These are phyloP conservation scores for Phytophthora pistaciae DNA, from an alignment of 352 stramenopile genomes.

Conservation along the genomic window DNA sequence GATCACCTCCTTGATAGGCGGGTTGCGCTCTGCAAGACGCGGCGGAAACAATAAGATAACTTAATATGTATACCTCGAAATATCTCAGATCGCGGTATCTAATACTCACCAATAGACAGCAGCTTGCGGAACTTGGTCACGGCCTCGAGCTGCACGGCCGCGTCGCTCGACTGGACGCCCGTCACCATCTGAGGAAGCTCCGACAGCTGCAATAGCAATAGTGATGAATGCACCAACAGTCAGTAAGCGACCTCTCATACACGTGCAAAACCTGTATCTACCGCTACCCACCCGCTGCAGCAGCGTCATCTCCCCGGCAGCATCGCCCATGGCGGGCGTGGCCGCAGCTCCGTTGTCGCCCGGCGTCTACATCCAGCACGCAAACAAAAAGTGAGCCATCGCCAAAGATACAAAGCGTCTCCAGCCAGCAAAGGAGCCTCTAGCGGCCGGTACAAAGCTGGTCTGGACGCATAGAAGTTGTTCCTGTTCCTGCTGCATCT, in stretches of 20 bases:
- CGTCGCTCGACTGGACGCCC: conserved; percentile 94
- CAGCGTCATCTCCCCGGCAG: conserved; percentile 58
- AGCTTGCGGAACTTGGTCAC: conserved; percentile 99
- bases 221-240: conserved; percentile 7
- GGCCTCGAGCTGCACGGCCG: conserved; percentile 93
- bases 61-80: conserved; percentile 7
- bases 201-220: conserved; percentile 77
- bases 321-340: conserved; percentile 40
- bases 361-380: conserved; percentile 28
- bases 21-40: conserved; percentile 93
- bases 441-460: background rate
- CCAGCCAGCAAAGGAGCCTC: background rate
- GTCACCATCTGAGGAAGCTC: conserved; percentile 96
- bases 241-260: conserved; percentile 14
- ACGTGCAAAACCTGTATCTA: conserved; percentile 3
- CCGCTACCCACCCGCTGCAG: conserved; percentile 51
- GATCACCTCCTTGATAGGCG: conserved; percentile 99
- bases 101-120: conserved; percentile 94
- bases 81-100: background rate
- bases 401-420: conserved; percentile 15
- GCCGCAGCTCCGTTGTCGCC: conserved; percentile 23
- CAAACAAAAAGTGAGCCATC: conserved; percentile 10
- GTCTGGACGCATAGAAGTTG: background rate
- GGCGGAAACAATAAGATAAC: background rate
- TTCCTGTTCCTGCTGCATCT: background rate